phyloP scores from a whole-genome alignment of 2,329 filamentous ascomycete species.

The Cucurbitaria berberidis region DNA sequence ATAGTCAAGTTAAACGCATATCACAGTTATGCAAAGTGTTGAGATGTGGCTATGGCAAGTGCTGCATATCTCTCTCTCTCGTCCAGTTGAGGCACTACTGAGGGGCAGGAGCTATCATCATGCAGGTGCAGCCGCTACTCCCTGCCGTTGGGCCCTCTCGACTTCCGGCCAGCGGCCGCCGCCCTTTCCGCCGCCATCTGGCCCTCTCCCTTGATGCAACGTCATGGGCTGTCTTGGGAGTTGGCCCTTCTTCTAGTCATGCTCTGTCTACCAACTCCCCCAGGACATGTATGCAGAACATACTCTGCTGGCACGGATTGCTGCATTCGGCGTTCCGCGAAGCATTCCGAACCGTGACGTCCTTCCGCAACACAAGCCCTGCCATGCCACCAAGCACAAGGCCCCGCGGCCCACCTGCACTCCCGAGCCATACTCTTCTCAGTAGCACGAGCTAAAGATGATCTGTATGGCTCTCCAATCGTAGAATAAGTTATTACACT shows the following conservation, averaged over 20 bases:
- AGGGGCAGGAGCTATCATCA: constrained; percentile 20
- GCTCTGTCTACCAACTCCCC: background rate
- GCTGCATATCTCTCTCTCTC: constrained; percentile 12
- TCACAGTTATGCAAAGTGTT: constrained; percentile 20
- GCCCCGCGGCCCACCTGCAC: background rate
- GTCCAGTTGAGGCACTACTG: constrained; percentile 7
- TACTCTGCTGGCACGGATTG: background rate
- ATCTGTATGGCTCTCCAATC: background rate
- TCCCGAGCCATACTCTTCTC: background rate
- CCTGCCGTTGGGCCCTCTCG: background rate
- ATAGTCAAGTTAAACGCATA: constrained; percentile 6
- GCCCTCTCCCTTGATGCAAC: constrained; percentile 7
- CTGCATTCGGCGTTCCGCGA: constrained; percentile 16
- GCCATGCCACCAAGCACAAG: no score
- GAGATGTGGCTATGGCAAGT: constrained; percentile 16
- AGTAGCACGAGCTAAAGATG: no score
- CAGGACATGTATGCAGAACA: background rate
- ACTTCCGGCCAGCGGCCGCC: background rate
- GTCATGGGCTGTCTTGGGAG: background rate
- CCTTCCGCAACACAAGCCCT: constrained; percentile 11
- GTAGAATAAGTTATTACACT: no score
- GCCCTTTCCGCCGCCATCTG: constrained; percentile 13
- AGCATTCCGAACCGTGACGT: constrained; percentile 23
- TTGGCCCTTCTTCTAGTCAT: background rate
- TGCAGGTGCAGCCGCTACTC: constrained; percentile 19